phyloP scores from a whole-genome alignment of 2,329 filamentous ascomycete species.

The Stagonosporopsis vannaccii region DNA sequence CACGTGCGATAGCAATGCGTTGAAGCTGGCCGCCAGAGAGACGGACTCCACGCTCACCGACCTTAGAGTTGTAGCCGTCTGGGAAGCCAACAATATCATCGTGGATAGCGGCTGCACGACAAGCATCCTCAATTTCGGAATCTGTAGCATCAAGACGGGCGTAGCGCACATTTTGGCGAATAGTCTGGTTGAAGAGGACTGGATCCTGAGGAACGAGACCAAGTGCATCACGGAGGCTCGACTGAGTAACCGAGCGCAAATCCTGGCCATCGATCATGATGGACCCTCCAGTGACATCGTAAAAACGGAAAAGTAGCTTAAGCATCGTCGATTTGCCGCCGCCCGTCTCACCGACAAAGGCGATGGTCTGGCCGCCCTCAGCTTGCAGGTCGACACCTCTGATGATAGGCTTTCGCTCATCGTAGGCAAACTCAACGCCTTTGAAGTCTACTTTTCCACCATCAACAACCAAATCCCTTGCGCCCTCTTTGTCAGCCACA shows the following conservation, averaged over 20 bases:
- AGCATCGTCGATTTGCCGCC: conserved; percentile 69
- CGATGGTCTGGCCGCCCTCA: conserved; percentile 63
- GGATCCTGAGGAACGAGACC: conserved; percentile 72
- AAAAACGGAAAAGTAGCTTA: conserved; percentile 67
- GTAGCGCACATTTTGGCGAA: conserved; percentile 71
- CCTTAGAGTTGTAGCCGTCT: conserved; percentile 50
- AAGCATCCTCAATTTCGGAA: conserved; percentile 66
- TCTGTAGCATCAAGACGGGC: conserved; percentile 67
- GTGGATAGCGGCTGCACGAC: conserved; percentile 68
- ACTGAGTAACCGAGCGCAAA: conserved; percentile 65
- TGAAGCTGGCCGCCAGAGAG: conserved; percentile 73
- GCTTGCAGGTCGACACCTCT: conserved; percentile 59
- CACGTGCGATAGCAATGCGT: conserved; percentile 73
- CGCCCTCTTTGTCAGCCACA: conserved; percentile 54
- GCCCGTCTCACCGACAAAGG: conserved; percentile 68
- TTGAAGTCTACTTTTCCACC: conserved; percentile 62
- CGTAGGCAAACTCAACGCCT: conserved; percentile 64
- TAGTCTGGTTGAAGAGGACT: conserved; percentile 68
- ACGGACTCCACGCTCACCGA: conserved; percentile 51
- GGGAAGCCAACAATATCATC: conserved; percentile 68
- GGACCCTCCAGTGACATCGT: conserved; percentile 62
- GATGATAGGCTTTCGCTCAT: conserved; percentile 60
- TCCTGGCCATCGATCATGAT: conserved; percentile 68
- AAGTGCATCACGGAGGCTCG: conserved; percentile 64
- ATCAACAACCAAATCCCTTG: conserved; percentile 52